Conservation (phyloP, 306 rosid species). For the Cucumis sativus region DNA sequence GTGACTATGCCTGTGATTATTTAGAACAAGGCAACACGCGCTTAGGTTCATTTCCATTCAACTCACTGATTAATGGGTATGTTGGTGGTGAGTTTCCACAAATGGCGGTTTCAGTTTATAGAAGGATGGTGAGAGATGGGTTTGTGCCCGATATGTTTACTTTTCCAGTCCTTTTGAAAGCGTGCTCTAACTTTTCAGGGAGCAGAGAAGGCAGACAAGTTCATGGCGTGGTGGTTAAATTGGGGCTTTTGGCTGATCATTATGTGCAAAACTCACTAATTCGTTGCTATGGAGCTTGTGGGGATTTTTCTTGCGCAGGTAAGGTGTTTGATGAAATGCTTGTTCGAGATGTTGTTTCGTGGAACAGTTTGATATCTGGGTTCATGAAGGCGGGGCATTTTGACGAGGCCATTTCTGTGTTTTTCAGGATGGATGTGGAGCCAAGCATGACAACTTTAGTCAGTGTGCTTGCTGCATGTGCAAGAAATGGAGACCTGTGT, state of each 20-base stretch:
- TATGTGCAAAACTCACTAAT: conserved; percentile 51
- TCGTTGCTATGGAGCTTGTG: conserved; percentile 43
- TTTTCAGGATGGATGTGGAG: conserved; percentile 36
- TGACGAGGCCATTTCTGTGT: conserved; percentile 31
- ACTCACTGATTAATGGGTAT: conserved; percentile 35
- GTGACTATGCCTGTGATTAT: conserved; percentile 49
- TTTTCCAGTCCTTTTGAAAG: conserved; percentile 23
- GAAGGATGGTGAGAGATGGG: conserved; percentile 40
- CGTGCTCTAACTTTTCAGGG: conserved; percentile 52
- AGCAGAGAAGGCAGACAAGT: conserved; percentile 42
- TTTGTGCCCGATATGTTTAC: conserved; percentile 58
- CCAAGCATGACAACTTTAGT: conserved; percentile 58
- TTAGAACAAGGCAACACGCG: conserved; percentile 51
- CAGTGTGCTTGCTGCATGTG: conserved; percentile 49
- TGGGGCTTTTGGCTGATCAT: conserved; percentile 37
- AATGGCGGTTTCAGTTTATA: conserved; percentile 27
- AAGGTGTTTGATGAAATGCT: conserved; percentile 25
- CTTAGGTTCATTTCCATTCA: conserved; percentile 54
- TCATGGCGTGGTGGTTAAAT: conserved; percentile 35
- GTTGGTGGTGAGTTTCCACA: conserved; percentile 19
- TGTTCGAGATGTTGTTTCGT: conserved; percentile 68
- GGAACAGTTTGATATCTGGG: conserved; percentile 71
- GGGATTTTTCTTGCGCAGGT: conserved; percentile 30
- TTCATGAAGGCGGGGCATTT: conserved; percentile 40
- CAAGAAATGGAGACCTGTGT: conserved; percentile 33